Percentiles rank a stretch among this genome's conserved stretches.
Conservation (phyloP, 805 yeast genomes). For the Grigorovia jiainica region DNA sequence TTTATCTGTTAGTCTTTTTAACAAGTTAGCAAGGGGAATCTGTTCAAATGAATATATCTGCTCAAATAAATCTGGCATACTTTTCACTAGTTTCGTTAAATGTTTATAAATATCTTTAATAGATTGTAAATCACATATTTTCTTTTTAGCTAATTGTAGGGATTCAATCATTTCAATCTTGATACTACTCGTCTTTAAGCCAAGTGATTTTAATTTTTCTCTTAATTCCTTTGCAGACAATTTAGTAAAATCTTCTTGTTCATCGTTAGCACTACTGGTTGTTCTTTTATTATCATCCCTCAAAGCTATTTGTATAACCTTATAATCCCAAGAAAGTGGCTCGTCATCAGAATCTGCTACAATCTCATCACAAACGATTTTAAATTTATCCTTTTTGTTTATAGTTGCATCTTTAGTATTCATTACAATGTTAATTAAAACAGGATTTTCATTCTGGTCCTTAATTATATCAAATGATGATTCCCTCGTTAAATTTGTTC, state of each 20-base stretch:
- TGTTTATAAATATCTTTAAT: slow-evolving; percentile 14
- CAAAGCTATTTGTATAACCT: too few relatives aligned
- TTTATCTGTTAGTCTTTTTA: slow-evolving; percentile 10
- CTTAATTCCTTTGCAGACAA: slow-evolving; percentile 19
- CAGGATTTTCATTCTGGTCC: too few relatives aligned
- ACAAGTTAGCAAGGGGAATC: slow-evolving; percentile 13
- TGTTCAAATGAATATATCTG: slow-evolving; percentile 25
- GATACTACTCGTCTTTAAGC: slow-evolving; percentile 23
- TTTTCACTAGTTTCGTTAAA: slow-evolving; percentile 14
- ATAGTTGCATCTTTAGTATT: too few relatives aligned
- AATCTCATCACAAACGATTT: too few relatives aligned
- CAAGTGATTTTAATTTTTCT: slow-evolving; percentile 15
- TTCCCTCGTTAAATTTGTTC: too few relatives aligned
- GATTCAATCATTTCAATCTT: slow-evolving; percentile 23
- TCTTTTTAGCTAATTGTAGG: slow-evolving; percentile 21
- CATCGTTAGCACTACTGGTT: neutral
- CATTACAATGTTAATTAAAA: too few relatives aligned
- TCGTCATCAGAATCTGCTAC: too few relatives aligned
- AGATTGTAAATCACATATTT: slow-evolving; percentile 6
- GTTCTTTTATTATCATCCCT: too few relatives aligned
- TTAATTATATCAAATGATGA: too few relatives aligned
- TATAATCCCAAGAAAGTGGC: too few relatives aligned
- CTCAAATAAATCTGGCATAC: slow-evolving; percentile 17
- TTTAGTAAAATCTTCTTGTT: neutral
- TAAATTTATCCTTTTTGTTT: too few relatives aligned